Evolutionary conservation across 345 rosid genomes (phyloP), one percentile per base, ranked within the genome.

Genomic region (Brassica rapa): DNA sequence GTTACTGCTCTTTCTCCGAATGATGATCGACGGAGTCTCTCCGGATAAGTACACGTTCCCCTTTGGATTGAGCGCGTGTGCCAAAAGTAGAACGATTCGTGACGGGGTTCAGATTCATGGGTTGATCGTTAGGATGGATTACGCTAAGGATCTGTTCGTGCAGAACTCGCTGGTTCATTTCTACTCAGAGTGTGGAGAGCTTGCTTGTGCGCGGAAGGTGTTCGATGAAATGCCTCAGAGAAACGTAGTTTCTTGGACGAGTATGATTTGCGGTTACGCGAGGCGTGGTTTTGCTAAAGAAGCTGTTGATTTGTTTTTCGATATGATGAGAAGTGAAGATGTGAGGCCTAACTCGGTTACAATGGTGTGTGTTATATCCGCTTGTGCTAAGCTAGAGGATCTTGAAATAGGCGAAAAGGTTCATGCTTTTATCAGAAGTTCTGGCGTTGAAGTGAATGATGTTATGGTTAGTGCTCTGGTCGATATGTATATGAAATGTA

Each of bases 181-280:
- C 3, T 87, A 88, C 5, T 82, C 82, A 2, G 90, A 87, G 81
- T 78, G 89, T 35, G 90, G 87, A 16, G 85, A 82, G 46, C 79
- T 87, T 66, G 80, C 46, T 6, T 16, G 71, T 57, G 91, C 84
- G 66, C 76, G 86, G 7, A 87, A 76, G 32, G 79, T 88, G 87
- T 90, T 88, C 30, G 94, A 87, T 63, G 14, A 86, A 88, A 90
- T 90, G 90, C 51, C 75, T 49, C 81, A 78, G 0, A 86, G 86
- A 71, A 90, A 90, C 72, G 90, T 87, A 2, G 92, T 90, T 66
- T 86, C 92, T 0, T 90, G 94, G 94, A 90, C 94, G 15, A 90
- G 92, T 74, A 55, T 90, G 82, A 90, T 90, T 82, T 86, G 88
- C 21, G 90, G 89, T 43, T 88, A 86, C 68, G 86, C 82, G 1